Conservation (phyloP, 805 yeast species). For the Maudiozyma turicensis region DNA sequence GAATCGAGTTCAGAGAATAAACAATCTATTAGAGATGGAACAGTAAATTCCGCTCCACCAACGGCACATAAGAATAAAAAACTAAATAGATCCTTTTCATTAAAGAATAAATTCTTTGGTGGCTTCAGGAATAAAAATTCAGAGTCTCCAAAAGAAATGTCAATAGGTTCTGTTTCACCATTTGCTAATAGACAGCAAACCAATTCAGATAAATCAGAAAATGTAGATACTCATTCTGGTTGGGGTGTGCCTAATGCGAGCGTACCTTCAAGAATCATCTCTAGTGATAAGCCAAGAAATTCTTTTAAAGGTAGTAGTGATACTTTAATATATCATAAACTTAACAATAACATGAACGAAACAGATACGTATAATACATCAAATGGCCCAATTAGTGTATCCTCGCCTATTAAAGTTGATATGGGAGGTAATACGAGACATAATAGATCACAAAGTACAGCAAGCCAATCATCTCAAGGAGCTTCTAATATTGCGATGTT, state of each 20-base stretch:
- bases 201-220: too few species aligned
- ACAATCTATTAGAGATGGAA: background rate
- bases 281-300: background rate
- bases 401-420: background rate
- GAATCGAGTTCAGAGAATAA: too few species aligned
- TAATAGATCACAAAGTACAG: slow-evolving; percentile 10
- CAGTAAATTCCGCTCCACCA: background rate
- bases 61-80: slow-evolving; percentile 3
- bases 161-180: background rate
- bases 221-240: slow-evolving; percentile 27
- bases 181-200: background rate
- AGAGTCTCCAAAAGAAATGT: background rate
- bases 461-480: background rate
- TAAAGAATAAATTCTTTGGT: slow-evolving; percentile 22
- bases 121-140: slow-evolving; percentile 11
- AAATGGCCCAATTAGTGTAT: background rate
- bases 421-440: slow-evolving; percentile 1
- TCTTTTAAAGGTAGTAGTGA: slow-evolving; percentile 25
- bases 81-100: slow-evolving; percentile 27
- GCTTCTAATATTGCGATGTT: slow-evolving; percentile 10
- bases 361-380: background rate
- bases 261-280: background rate
- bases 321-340: slow-evolving; percentile 11
- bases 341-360: background rate
- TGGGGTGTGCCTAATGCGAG: slow-evolving; percentile 21